Percentiles rank a stretch among this genome's conserved stretches.
Conservation (phyloP, 805 yeast genomes). For the Candida chauliodis region DNA sequence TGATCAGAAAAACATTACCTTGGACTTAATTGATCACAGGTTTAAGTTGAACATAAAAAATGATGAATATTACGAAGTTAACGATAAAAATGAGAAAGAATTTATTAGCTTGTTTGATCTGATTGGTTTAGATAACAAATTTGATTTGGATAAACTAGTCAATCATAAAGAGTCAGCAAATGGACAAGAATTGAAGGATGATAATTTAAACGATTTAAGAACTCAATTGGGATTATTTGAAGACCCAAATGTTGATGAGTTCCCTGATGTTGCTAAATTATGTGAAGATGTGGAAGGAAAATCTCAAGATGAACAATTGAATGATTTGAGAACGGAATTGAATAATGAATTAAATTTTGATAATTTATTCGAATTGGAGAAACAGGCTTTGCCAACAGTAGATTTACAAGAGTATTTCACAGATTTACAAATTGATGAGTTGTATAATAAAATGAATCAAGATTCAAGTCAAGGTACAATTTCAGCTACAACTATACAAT, state of each 20-base stretch:
- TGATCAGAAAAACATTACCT: not conserved
- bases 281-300: conserved; percentile 5
- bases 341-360: conserved; percentile 1
- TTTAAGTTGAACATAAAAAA: conserved; percentile 2
- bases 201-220: conserved; percentile 3
- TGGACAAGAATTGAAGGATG: conserved; percentile 6
- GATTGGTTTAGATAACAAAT: not conserved
- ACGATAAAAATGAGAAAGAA: conserved; percentile 1
- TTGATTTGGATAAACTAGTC: conserved; percentile 5
- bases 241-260: conserved; percentile 6
- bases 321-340: conserved; percentile 4
- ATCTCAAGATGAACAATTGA: conserved; percentile 2
- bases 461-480: conserved; percentile 20
- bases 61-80: not conserved
- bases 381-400: not conserved
- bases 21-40: conserved; percentile 6
- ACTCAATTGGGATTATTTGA: conserved; percentile 7
- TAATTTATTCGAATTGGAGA: not conserved
- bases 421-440: conserved; percentile 15
- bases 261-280: conserved; percentile 8
- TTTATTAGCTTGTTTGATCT: conserved; percentile 3
- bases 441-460: conserved; percentile 24
- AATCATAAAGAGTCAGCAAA: conserved; percentile 3
- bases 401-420: conserved; percentile 8
- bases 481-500: conserved; percentile 33